Evolutionary conservation across 441 rosid genomes (phyloP).

Genomic region (Breynia disticha): DNA sequence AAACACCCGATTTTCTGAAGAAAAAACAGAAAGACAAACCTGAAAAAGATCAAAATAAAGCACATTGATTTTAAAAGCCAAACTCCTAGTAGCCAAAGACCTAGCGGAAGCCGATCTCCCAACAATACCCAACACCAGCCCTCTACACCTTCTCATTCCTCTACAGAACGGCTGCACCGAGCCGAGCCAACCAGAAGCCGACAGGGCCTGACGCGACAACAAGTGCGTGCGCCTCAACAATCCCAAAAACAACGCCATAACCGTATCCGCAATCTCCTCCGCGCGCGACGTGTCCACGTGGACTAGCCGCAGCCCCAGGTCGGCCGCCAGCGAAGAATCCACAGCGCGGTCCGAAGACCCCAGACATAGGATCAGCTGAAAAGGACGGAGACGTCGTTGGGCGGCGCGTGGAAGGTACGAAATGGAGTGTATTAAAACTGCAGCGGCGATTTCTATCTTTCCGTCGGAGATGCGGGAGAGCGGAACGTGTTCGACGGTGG

Average conservation of each 20-base stretch:
- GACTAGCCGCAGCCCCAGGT: conserved; percentile 81
- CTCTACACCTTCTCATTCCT: conserved; percentile 94
- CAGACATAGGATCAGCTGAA: conserved; percentile 85
- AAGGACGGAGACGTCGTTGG: conserved; percentile 88
- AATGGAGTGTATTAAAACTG: conserved; percentile 83
- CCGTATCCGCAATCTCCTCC: conserved; percentile 94
- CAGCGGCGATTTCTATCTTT: conserved; percentile 80
- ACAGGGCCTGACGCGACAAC: conserved; percentile 73
- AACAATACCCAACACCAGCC: conserved; percentile 81
- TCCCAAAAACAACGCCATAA: conserved; percentile 95
- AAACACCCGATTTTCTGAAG: not conserved
- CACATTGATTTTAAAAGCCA: conserved; percentile 93
- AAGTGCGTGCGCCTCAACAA: conserved; percentile 85
- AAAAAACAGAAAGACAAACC: conserved; percentile 27
- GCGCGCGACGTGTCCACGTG: conserved; percentile 87
- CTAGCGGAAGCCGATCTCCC: conserved; percentile 90
- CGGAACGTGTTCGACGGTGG: conserved; percentile 78
- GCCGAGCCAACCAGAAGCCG: conserved; percentile 92
- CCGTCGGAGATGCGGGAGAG: conserved; percentile 83
- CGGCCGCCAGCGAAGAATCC: conserved; percentile 82
- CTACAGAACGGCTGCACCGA: conserved; percentile 85
- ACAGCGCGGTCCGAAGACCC: conserved; percentile 87
- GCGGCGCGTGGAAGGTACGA: conserved; percentile 99
- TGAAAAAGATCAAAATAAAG: conserved; percentile 78
- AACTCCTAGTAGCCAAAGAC: conserved; percentile 72